These are phyloP conservation scores for Cetraspora pellucida DNA, from an alignment of 192 early-diverging fungal genomes.

Conservation along the genomic window DNA sequence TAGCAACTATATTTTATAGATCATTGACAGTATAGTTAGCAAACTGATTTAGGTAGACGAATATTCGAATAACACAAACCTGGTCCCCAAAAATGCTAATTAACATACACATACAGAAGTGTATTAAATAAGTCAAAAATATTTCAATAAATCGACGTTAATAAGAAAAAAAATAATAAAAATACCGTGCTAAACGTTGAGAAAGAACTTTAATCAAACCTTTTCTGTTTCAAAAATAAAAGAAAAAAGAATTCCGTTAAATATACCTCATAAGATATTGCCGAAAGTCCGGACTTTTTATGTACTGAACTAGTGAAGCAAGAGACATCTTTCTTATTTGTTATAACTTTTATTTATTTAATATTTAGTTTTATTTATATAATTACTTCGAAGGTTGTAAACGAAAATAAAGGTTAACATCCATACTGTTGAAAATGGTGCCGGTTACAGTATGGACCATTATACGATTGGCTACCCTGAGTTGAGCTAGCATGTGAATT, in stretches of 20 bases:
- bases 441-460: no score
- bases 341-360: no score
- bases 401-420: no score
- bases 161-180: background rate
- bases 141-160: background rate
- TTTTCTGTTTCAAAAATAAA: background rate
- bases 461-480: no score
- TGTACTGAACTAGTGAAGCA: background rate
- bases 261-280: slow-evolving; percentile 21
- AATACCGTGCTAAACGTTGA: slow-evolving; percentile 4
- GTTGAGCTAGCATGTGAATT: no score
- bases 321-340: background rate
- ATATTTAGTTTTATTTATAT: no score
- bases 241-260: background rate
- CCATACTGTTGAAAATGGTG: no score
- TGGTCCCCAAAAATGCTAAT: slow-evolving; percentile 30
- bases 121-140: background rate
- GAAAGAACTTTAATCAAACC: background rate
- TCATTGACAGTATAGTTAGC: background rate
- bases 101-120: background rate
- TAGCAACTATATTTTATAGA: slow-evolving; percentile 53
- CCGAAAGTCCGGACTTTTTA: slow-evolving; percentile 4
- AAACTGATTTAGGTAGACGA: background rate
- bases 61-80: background rate
- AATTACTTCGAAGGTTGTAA: no score